Evolutionary conservation across 306 rosid species (phyloP).

Genomic region (Corylus americana): DNA sequence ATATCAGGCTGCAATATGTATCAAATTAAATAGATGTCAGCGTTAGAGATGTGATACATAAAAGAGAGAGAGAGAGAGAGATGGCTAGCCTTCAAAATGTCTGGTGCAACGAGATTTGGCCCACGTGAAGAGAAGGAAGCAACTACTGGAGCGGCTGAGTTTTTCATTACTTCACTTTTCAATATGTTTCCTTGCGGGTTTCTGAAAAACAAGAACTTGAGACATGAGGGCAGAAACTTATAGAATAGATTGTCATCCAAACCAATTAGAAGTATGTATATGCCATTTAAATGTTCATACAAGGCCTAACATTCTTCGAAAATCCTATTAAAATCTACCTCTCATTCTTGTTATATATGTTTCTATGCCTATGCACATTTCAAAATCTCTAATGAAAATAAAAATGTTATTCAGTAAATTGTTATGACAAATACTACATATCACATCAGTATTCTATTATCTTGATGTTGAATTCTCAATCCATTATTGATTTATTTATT

Average conservation of each 20-base stretch:
- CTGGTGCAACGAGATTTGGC: conserved; percentile 17
- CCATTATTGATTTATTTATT: too few relatives aligned
- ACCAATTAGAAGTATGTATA: too few relatives aligned
- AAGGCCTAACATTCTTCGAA: too few relatives aligned
- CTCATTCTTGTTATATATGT: too few relatives aligned
- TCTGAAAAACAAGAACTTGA: not conserved
- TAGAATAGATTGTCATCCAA: not conserved
- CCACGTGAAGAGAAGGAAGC: conserved; percentile 41
- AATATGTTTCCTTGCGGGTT: conserved; percentile 8
- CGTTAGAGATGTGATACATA: not conserved
- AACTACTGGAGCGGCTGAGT: conserved; percentile 17
- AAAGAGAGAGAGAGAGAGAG: not conserved
- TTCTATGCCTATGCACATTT: too few relatives aligned
- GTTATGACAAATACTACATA: too few relatives aligned
- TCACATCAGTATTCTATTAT: too few relatives aligned
- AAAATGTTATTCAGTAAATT: too few relatives aligned
- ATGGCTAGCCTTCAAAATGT: conserved; percentile 25
- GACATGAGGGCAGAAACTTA: not conserved
- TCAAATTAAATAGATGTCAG: not conserved
- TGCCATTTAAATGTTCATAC: too few relatives aligned
- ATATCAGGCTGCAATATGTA: conserved; percentile 30
- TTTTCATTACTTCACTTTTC: not conserved
- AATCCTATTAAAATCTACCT: too few relatives aligned
- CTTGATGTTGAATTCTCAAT: too few relatives aligned
- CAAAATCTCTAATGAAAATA: too few relatives aligned